A percentile compares a stretch with the other conserved stretches of the same genome.
These are phyloP conservation scores for Xylariaceae sp. DNA, from an alignment of 2,329 filamentous ascomycete genomes.

Conservation along the genomic window DNA sequence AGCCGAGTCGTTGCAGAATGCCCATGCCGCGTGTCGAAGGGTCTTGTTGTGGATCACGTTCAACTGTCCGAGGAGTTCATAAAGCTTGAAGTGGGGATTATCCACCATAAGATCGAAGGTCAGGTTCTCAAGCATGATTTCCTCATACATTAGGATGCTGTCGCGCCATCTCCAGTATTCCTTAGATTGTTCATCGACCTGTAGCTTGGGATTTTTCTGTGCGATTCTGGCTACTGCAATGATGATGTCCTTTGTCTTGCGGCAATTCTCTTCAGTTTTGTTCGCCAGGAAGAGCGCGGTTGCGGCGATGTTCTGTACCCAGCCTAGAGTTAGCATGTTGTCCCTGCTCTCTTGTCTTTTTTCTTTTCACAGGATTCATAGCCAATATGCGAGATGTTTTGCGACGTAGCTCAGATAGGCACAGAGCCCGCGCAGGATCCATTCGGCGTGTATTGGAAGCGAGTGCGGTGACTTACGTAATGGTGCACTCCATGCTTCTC, in stretches of 20 bases:
- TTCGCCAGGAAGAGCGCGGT: conserved; percentile 91
- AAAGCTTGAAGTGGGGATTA: conserved; percentile 80
- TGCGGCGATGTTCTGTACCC: conserved; percentile 71
- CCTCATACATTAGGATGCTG: conserved; percentile 87
- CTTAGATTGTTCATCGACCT: conserved; percentile 94
- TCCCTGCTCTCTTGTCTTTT: background rate
- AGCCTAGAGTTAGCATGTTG: background rate
- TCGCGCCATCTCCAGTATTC: conserved; percentile 99
- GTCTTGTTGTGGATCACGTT: conserved; percentile 73
- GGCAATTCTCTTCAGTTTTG: conserved; percentile 95
- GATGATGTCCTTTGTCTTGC: conserved; percentile 92
- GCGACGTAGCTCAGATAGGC: no score
- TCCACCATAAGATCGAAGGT: conserved; percentile 93
- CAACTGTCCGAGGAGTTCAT: conserved; percentile 72
- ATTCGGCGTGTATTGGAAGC: no score
- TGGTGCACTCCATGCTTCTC: conserved; percentile 79
- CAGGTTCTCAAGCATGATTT: conserved; percentile 82
- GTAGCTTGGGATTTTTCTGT: conserved; percentile 81
- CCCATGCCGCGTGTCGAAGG: conserved; percentile 83
- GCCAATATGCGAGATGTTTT: background rate
- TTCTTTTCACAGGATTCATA: background rate
- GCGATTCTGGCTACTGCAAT: conserved; percentile 91
- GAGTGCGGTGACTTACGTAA: conserved; percentile 57
- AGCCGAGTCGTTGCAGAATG: conserved; percentile 87
- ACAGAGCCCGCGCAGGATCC: no score